These are phyloP conservation scores for Silene uniflora DNA, from an alignment of 148 eudicot species.

Conservation along the genomic window DNA sequence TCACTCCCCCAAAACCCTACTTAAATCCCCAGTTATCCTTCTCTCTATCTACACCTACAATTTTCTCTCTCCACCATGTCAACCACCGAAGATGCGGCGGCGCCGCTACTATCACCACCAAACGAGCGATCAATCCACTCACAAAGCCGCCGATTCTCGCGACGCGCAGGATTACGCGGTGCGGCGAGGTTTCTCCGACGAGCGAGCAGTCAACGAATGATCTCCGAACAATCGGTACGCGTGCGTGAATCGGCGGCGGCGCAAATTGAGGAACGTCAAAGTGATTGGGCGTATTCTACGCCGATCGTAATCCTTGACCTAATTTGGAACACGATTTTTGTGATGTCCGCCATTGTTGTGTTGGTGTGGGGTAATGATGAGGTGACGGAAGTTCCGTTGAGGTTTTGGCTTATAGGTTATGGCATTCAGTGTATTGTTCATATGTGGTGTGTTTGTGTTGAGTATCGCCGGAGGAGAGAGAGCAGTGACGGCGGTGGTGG, in stretches of 20 bases:
- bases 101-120: neutral
- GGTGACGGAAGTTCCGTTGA: neutral
- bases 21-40: no score
- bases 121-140: neutral
- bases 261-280: slow-evolving; percentile 23
- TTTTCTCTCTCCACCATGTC: slow-evolving; percentile 1
- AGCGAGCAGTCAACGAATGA: slow-evolving; percentile 17
- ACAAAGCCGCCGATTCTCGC: slow-evolving; percentile 11
- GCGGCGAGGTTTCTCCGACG: slow-evolving; percentile 17
- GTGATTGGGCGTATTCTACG: slow-evolving; percentile 22
- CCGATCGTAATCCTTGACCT: slow-evolving; percentile 21
- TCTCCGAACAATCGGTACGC: slow-evolving; percentile 18
- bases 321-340: slow-evolving; percentile 23
- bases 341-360: slow-evolving; percentile 8
- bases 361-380: slow-evolving; percentile 7
- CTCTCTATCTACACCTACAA: neutral
- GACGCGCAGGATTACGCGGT: neutral
- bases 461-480: slow-evolving; percentile 35
- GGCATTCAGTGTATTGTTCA: slow-evolving; percentile 11
- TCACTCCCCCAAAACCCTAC: neutral
- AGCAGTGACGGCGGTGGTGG: neutral
- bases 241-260: slow-evolving; percentile 21
- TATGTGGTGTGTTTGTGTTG: slow-evolving; percentile 8
- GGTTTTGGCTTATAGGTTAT: slow-evolving; percentile 19
- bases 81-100: neutral